Percentiles rank a stretch among this genome's conserved stretches.
Conservation (phyloP, 495 filamentous ascomycete genomes). For the Penicillium psychrofluorescens region DNA sequence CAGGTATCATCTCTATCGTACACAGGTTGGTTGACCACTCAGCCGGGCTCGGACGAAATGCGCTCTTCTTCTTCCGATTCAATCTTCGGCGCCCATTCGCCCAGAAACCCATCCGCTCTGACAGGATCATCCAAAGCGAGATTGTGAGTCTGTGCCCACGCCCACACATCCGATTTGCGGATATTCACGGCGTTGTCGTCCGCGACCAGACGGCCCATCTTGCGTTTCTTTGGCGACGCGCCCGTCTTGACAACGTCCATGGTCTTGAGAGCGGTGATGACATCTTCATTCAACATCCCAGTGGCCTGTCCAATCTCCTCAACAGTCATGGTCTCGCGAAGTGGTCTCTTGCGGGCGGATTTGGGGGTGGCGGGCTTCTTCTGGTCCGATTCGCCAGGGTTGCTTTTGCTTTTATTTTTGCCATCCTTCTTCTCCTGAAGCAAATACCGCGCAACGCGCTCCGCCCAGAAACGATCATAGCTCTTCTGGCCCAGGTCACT, state of each 20-base stretch:
- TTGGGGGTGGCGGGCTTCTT: slow-evolving; percentile 23
- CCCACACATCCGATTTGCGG: slow-evolving; percentile 37
- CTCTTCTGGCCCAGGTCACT: slow-evolving; percentile 73
- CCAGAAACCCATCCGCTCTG: slow-evolving; percentile 40
- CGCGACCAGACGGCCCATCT: slow-evolving; percentile 13
- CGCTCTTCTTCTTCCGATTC: slow-evolving; percentile 4
- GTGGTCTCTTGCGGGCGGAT: slow-evolving; percentile 26
- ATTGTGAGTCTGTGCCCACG: slow-evolving; percentile 35
- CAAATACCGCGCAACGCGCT: slow-evolving; percentile 63
- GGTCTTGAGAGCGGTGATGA: slow-evolving; percentile 66
- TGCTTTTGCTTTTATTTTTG: slow-evolving; percentile 16
- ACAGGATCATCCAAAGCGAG: slow-evolving; percentile 40
- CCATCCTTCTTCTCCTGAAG: slow-evolving; percentile 27
- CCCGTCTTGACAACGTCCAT: slow-evolving; percentile 68
- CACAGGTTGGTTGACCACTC: slow-evolving; percentile 1
- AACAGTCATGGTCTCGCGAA: slow-evolving; percentile 40
- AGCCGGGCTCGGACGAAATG: slow-evolving; percentile 4
- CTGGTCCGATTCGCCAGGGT: slow-evolving; percentile 14
- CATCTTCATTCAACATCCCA: slow-evolving; percentile 77
- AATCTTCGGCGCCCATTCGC: slow-evolving; percentile 17
- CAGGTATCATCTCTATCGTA: slow-evolving; percentile 2
- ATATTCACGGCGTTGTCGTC: slow-evolving; percentile 29
- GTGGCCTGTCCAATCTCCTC: slow-evolving; percentile 55
- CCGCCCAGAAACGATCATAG: slow-evolving; percentile 78
- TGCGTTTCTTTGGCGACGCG: slow-evolving; percentile 35